Evolutionary conservation across 345 rosid species (phyloP), one percentile per base, ranked within the genome.

Genomic region (Bruguiera gymnorhiza): DNA sequence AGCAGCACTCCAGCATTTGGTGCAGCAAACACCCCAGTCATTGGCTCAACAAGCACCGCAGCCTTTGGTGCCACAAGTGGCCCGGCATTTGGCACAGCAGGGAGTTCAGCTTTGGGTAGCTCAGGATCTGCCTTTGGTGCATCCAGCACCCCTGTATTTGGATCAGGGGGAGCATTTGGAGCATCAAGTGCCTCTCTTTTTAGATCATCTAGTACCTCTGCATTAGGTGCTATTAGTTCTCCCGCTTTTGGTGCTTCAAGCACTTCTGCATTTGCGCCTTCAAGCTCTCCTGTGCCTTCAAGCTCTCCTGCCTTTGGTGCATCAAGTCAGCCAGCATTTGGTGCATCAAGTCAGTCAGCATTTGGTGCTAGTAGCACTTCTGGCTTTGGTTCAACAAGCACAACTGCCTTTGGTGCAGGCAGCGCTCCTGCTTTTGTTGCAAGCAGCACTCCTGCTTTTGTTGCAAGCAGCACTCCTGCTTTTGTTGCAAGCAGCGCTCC

Each of bases 1-100:
- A 36, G 84, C 0, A 85, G 58, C 64, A 62, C 78, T 6, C 84
- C 88, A 15, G 80, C 87, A 4, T 91, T 91, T 66, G 96, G 93
- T 15, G 70, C 88, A 2, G 58, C 78, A 5, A 79, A 56, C 21
- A 78, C 83, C 1, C 80, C 80, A 0, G 82, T 82, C 0, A 87
- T 87, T 78, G 89, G 89, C 2, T 37, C 87, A 8, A 21, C 90
- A 0, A 80, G 72, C 26, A 73, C 80, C 2, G 78, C 92, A 0
- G 80, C 81, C 0, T 83, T 89, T 70, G 89, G 89, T 0, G 60
- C 87, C 26, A 27, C 88, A 2, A 77, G 65, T 60, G 46, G 82
- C 10, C 76, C 85, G 4, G 83, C 67, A 6, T 84, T 84, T 82
- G 97, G 92, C 62, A 53, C 86, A 20, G 75, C 71, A 24, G 65